Percentiles rank a stretch among this genome's conserved stretches.
Conservation (phyloP, 2,329 filamentous ascomycete genomes). For the Verticillium zaregamsianum region DNA sequence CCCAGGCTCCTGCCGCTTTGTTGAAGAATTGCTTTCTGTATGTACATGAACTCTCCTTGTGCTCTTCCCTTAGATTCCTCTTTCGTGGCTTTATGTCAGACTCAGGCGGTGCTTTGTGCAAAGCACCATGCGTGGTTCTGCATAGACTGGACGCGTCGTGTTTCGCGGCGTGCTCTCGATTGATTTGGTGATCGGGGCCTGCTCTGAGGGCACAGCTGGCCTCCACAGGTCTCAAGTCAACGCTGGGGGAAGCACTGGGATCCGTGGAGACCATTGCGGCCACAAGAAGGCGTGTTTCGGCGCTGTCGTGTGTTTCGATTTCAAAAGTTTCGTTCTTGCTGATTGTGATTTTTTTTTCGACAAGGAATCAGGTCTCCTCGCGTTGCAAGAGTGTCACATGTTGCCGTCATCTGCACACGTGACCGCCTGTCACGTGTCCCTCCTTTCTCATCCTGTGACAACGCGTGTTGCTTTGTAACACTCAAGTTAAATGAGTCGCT, state of each 20-base stretch:
- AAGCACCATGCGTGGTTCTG: constrained; percentile 3
- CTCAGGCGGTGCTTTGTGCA: neutral
- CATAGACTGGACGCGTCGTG: constrained; percentile 1
- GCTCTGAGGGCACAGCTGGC: neutral
- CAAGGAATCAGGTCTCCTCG: too few species aligned
- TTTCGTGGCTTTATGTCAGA: neutral
- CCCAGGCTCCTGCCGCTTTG: constrained; percentile 1
- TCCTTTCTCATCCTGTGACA: too few species aligned
- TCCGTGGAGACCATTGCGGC: neutral
- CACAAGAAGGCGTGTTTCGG: constrained; percentile 4
- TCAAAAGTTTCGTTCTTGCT: constrained; percentile 3
- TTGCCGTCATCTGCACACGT: too few species aligned
- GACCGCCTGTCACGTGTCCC: too few species aligned
- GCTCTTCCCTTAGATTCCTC: neutral
- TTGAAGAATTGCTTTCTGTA: neutral
- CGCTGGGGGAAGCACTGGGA: neutral
- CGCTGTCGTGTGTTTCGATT: neutral
- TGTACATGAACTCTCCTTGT: neutral
- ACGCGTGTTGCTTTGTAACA: too few species aligned
- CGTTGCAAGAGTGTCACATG: too few species aligned
- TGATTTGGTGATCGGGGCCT: constrained; percentile 3
- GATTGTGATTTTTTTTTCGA: neutral
- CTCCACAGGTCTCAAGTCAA: constrained; percentile 1
- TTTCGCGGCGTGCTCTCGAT: constrained; percentile 4
- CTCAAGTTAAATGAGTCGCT: too few species aligned